phyloP scores from a whole-genome alignment of 176 grass and related monocot genomes.

The Bolboschoenus planiculmis region DNA sequence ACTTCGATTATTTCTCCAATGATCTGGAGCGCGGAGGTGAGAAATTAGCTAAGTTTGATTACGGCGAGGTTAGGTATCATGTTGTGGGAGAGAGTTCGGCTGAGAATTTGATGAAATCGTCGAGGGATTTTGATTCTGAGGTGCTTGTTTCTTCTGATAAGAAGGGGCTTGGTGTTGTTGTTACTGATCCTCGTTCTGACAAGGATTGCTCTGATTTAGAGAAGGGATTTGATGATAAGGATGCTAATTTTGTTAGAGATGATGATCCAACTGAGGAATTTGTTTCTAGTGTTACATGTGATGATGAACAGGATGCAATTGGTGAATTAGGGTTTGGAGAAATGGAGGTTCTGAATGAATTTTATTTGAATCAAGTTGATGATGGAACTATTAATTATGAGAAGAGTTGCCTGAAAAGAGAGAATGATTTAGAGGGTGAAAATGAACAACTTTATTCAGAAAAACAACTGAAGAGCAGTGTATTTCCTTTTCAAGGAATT shows the following conservation, averaged over 20 bases:
- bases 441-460: not conserved
- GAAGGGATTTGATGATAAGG: not conserved
- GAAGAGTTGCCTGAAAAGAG: not conserved
- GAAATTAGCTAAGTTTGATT: not conserved
- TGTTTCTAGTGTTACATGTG: not conserved
- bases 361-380: constrained; percentile 2
- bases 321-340: constrained; percentile 19
- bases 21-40: not conserved
- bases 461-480: not conserved
- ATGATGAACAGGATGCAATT: constrained; percentile 2
- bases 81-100: not conserved
- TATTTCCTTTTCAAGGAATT: constrained; percentile 18
- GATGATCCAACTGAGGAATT: not conserved
- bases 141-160: not conserved
- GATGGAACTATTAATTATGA: not conserved
- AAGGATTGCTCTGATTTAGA: not conserved
- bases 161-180: not conserved
- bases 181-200: not conserved
- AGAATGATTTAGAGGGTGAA: not conserved
- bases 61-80: not conserved
- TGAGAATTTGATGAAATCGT: not conserved
- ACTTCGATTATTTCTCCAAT: not conserved
- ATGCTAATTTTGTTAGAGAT: not conserved
- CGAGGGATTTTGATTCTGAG: not conserved
- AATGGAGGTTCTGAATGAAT: constrained; percentile 14